Conservation (phyloP, 805 yeast genomes). For the Ogataea nakhonphanomensis region DNA sequence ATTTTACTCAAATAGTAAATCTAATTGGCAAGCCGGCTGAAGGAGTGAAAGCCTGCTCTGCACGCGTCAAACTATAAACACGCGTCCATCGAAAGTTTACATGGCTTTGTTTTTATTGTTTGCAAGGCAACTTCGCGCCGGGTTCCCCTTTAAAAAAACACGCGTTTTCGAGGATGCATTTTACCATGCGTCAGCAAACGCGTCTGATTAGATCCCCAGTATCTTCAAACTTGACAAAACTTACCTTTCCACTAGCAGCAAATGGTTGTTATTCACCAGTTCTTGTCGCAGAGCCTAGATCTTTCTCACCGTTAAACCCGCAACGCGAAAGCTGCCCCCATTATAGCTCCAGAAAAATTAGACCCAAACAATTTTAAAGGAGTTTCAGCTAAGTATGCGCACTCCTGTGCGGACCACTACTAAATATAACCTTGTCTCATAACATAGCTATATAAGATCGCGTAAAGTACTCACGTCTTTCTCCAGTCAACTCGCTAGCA, state of each 20-base stretch:
- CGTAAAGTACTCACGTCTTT: constrained; percentile 1
- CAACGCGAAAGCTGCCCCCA: no score
- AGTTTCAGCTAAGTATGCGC: constrained; percentile 13
- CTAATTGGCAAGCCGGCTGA: neutral
- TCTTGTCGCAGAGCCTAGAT: no score
- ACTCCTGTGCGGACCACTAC: constrained; percentile 12
- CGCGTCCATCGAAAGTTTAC: constrained; percentile 1
- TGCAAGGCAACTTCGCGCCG: constrained; percentile 1
- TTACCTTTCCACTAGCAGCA: no score
- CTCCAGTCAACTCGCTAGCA: constrained; percentile 16
- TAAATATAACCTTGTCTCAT: constrained; percentile 4
- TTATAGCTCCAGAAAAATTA: neutral
- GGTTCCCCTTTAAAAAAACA: constrained; percentile 1
- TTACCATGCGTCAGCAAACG: constrained; percentile 4
- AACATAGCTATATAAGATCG: constrained; percentile 4
- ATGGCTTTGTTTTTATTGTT: neutral
- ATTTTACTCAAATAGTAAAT: neutral
- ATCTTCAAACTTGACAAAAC: neutral
- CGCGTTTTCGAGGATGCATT: constrained; percentile 7
- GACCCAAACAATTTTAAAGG: constrained; percentile 8
- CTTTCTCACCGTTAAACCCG: no score
- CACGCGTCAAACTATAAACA: constrained; percentile 1
- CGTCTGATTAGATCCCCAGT: neutral
- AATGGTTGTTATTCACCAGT: no score
- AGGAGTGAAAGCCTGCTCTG: neutral